Conservation (phyloP, 2,329 filamentous ascomycete genomes). For the Sclerotinia spermophila region DNA sequence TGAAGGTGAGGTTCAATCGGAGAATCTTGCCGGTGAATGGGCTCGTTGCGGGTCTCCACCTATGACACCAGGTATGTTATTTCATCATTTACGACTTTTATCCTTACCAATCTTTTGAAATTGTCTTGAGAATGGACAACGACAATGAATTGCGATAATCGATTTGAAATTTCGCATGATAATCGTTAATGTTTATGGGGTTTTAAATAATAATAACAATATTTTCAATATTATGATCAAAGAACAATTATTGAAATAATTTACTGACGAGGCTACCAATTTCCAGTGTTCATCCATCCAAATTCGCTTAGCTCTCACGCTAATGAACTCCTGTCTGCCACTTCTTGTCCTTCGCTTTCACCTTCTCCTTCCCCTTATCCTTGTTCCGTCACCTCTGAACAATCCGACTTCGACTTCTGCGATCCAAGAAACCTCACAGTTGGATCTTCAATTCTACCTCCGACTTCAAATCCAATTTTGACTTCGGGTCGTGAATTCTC, state of each 20-base stretch:
- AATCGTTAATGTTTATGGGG: neutral
- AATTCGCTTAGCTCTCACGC: slow-evolving; percentile 60
- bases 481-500: slow-evolving; percentile 59
- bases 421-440: slow-evolving; percentile 89
- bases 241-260: neutral
- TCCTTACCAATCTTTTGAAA: neutral
- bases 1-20: slow-evolving; percentile 65
- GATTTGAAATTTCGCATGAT: neutral
- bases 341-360: slow-evolving; percentile 77
- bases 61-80: slow-evolving; percentile 80
- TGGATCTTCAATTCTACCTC: slow-evolving; percentile 43
- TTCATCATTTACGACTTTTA: neutral
- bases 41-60: slow-evolving; percentile 74
- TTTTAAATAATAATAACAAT: neutral
- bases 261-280: slow-evolving; percentile 17
- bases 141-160: neutral
- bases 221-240: neutral
- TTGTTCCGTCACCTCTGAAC: slow-evolving; percentile 61
- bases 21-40: slow-evolving; percentile 75
- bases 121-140: neutral
- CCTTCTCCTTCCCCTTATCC: slow-evolving; percentile 81
- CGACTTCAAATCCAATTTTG: slow-evolving; percentile 36
- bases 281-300: slow-evolving; percentile 62
- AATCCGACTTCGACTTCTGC: slow-evolving; percentile 72
- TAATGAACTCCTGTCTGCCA: slow-evolving; percentile 69